Evolutionary conservation across 352 stramenopile genomes (phyloP).

Genomic region (Phytophthora pseudosyringae): DNA sequence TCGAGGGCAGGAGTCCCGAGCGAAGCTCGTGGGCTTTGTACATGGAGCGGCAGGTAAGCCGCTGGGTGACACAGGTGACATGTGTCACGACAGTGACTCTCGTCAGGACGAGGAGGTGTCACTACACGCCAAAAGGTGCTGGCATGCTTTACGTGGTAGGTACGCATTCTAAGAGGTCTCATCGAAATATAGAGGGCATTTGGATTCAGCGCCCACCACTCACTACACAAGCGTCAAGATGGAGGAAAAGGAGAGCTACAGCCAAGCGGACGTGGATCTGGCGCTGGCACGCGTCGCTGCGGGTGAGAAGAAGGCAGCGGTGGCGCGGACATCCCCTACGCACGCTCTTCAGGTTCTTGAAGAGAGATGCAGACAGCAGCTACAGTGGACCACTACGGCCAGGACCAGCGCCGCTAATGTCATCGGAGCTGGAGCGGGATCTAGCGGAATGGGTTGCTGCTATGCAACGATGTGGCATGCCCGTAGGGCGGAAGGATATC

Average conservation of each 20-base stretch:
- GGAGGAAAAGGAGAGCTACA: neutral
- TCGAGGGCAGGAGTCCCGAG: no score
- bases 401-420: neutral
- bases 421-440: neutral
- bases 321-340: neutral
- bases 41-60: no score
- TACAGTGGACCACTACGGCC: neutral
- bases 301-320: conserved; percentile 1
- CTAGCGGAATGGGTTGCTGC: neutral
- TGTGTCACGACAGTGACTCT: no score
- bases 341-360: neutral
- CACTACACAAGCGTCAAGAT: neutral
- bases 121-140: no score
- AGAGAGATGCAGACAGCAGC: neutral
- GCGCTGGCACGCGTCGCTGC: neutral
- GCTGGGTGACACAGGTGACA: no score
- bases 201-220: neutral
- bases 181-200: conserved; percentile 3
- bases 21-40: no score
- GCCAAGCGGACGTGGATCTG: neutral
- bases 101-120: no score
- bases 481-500: neutral
- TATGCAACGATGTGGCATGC: neutral
- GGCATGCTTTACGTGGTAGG: neutral
- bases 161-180: neutral